Evolutionary conservation across 768 basidiomycete genomes (phyloP).

Genomic region (Podaxis sp.): DNA sequence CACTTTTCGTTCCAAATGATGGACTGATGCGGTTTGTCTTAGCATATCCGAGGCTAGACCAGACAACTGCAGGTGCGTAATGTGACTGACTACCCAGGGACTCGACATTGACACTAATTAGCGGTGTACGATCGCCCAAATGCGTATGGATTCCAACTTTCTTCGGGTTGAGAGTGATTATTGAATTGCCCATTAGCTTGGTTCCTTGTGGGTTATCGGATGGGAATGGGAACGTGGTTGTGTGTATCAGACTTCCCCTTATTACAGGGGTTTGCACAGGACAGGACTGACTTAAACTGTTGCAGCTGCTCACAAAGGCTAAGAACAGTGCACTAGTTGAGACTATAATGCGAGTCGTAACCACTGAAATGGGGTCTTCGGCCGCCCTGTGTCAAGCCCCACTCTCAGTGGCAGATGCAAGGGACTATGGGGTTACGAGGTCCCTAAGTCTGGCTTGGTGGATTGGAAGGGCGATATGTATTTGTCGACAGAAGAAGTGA

Average conservation of each 20-base stretch:
- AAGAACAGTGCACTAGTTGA: conserved; percentile 45
- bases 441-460: conserved; percentile 63
- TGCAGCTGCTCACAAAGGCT: conserved; percentile 40
- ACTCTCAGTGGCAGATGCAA: conserved; percentile 31
- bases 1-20: conserved; percentile 18
- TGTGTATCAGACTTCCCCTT: conserved; percentile 8
- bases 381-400: conserved; percentile 45
- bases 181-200: conserved; percentile 18
- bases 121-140: conserved; percentile 32
- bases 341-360: conserved; percentile 41
- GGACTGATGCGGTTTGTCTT: background rate
- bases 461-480: conserved; percentile 56
- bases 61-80: conserved; percentile 27
- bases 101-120: conserved; percentile 9
- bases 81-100: background rate
- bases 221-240: conserved; percentile 29
- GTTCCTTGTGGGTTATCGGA: conserved; percentile 29
- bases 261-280: too few relatives aligned
- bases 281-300: too few relatives aligned
- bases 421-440: conserved; percentile 42
- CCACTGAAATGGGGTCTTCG: conserved; percentile 51
- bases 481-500: conserved; percentile 44
- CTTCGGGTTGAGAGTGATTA: background rate
- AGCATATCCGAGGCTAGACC: conserved; percentile 33
- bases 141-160: conserved; percentile 19